A percentile compares a stretch with the other conserved stretches of the same genome.
Evolutionary conservation across 2,329 filamentous ascomycete species (phyloP).

Genomic region (Mariannaea sp.): DNA sequence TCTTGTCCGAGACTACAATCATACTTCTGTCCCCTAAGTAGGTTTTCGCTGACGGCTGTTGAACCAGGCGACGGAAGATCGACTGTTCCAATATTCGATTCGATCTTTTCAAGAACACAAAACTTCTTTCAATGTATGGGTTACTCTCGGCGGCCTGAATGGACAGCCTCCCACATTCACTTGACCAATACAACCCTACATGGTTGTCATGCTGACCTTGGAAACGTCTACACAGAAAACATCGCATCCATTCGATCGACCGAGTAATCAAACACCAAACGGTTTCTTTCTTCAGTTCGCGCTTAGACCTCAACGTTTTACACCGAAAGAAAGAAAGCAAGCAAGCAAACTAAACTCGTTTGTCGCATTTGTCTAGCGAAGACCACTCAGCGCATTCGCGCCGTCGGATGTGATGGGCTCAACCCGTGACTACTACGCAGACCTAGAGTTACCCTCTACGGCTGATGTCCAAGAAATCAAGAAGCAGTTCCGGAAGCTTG

Average conservation of each 20-base stretch:
- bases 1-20: background rate
- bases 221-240: background rate
- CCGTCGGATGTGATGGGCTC: slow-evolving; percentile 40
- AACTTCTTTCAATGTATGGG: slow-evolving; percentile 1
- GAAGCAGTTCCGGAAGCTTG: slow-evolving; percentile 84
- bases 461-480: slow-evolving; percentile 78
- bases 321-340: too few species aligned
- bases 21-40: background rate
- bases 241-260: background rate
- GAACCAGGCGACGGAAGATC: background rate
- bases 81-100: background rate
- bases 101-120: background rate
- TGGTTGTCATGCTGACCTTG: slow-evolving; percentile 20
- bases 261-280: background rate
- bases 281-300: background rate
- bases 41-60: background rate
- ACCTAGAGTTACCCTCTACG: slow-evolving; percentile 71
- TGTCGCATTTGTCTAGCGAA: slow-evolving; percentile 5
- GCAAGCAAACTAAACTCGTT: slow-evolving; percentile 6
- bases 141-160: background rate
- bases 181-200: background rate
- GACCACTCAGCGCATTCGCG: slow-evolving; percentile 14
- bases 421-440: slow-evolving; percentile 81
- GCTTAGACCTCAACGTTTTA: background rate
- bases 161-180: background rate